Evolutionary conservation across 106 monocot species (phyloP).

Genomic region (Allium sativum): DNA sequence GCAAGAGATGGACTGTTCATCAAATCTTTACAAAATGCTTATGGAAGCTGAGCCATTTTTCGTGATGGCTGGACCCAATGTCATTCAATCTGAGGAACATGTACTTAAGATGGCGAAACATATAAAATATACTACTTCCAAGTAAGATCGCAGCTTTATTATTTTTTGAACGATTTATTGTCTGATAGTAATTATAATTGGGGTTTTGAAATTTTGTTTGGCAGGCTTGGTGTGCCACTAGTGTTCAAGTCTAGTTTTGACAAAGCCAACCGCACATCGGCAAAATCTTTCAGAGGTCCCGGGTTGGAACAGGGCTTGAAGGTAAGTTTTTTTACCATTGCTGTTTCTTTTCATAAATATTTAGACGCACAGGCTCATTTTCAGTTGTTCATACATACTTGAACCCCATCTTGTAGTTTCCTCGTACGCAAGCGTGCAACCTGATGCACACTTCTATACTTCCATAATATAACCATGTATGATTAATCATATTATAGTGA

Average conservation of each 20-base stretch:
- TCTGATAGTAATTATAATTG: not conserved
- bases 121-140: slow-evolving; percentile 50
- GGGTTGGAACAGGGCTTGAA: slow-evolving; percentile 93
- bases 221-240: slow-evolving; percentile 65
- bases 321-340: slow-evolving; percentile 24
- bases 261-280: slow-evolving; percentile 94
- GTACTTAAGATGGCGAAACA: slow-evolving; percentile 68
- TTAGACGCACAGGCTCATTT: not conserved
- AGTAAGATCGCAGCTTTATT: slow-evolving; percentile 21
- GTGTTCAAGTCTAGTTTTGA: slow-evolving; percentile 98
- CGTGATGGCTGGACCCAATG: too few species aligned
- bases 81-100: slow-evolving; percentile 97
- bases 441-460: not conserved
- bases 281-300: slow-evolving; percentile 86
- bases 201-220: not conserved
- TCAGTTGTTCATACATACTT: not conserved
- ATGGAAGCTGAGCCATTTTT: too few species aligned
- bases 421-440: not conserved
- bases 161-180: not conserved
- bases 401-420: not conserved
- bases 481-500: too few species aligned
- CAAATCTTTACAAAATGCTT: too few species aligned
- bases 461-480: too few species aligned
- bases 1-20: too few species aligned
- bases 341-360: not conserved